A percentile compares a stretch with the other conserved stretches of the same genome.
Conservation (phyloP, 1,284 basidiomycete genomes). For the Cystobasidiaceae sp. region DNA sequence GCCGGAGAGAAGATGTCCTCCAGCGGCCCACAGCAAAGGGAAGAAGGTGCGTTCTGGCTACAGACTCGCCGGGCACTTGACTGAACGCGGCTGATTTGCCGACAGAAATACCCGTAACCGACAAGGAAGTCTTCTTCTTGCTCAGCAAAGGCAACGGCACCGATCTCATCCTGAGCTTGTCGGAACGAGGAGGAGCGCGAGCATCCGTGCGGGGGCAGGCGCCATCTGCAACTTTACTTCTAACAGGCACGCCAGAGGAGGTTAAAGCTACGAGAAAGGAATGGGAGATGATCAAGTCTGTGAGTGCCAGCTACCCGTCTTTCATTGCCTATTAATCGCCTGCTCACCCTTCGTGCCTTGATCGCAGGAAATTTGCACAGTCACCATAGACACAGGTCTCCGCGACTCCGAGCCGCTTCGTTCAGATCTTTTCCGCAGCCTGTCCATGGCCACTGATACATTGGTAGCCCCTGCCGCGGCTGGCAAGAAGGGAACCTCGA, state of each 20-base stretch:
- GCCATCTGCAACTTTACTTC: neutral
- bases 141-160: neutral
- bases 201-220: neutral
- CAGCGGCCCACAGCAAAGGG: neutral
- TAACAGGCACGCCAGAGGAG: neutral
- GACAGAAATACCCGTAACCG: neutral
- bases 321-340: too few species aligned
- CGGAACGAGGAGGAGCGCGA: neutral
- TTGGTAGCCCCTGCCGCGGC: neutral
- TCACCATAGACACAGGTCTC: neutral
- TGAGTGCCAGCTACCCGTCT: too few species aligned
- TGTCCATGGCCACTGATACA: neutral
- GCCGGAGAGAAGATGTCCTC: neutral
- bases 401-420: neutral
- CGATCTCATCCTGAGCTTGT: neutral
- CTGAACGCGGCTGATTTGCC: too few species aligned
- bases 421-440: neutral
- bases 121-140: constrained; percentile 2
- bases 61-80: too few species aligned
- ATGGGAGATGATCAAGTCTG: too few species aligned
- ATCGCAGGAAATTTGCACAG: neutral
- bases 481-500: neutral
- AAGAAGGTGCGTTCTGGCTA: neutral
- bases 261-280: neutral
- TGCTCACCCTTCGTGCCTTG: too few species aligned